A percentile compares a stretch with the other conserved stretches of the same genome.
phyloP scores from a whole-genome alignment of 148 eudicot genomes.

The Silene uniflora region DNA sequence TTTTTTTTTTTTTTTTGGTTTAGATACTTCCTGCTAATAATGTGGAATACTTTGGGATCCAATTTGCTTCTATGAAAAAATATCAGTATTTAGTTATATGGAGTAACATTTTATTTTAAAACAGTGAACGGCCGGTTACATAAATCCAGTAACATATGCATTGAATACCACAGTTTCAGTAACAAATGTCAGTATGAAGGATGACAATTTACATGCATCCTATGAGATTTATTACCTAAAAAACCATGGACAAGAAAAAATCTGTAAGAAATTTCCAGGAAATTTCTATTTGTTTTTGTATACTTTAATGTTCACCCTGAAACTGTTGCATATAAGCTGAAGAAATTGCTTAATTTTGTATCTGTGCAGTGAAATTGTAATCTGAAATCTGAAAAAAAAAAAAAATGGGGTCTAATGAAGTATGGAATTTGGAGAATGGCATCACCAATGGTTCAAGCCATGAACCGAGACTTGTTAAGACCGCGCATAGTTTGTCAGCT shows the following conservation, averaged over 20 bases:
- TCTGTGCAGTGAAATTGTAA: conserved; percentile 11
- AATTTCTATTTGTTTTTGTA: conserved; percentile 16
- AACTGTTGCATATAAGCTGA: not conserved
- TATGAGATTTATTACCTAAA: not conserved
- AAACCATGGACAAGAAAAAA: not conserved
- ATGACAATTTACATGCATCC: not conserved
- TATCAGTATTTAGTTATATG: not conserved
- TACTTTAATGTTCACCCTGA: conserved; percentile 4
- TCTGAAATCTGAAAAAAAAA: conserved; percentile 1
- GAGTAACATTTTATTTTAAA: conserved; percentile 7
- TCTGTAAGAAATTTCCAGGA: conserved; percentile 31
- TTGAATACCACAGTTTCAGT: conserved; percentile 12
- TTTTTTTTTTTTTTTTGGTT: not conserved
- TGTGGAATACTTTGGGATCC: too few species aligned
- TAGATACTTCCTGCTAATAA: not conserved
- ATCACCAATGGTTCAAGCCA: conserved; percentile 25
- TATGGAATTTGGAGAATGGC: conserved; percentile 38
- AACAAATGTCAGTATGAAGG: conserved; percentile 3
- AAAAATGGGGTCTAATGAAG: conserved; percentile 26
- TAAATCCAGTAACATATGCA: conserved; percentile 21
- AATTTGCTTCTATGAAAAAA: not conserved
- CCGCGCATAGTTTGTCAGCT: conserved; percentile 39
- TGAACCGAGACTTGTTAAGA: conserved; percentile 30
- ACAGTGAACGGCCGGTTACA: not conserved
- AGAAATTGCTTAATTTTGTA: not conserved